A percentile compares a stretch with the other conserved stretches of the same genome.
Conservation (phyloP, 2,329 filamentous ascomycete genomes). For the Botrytis elliptica region DNA sequence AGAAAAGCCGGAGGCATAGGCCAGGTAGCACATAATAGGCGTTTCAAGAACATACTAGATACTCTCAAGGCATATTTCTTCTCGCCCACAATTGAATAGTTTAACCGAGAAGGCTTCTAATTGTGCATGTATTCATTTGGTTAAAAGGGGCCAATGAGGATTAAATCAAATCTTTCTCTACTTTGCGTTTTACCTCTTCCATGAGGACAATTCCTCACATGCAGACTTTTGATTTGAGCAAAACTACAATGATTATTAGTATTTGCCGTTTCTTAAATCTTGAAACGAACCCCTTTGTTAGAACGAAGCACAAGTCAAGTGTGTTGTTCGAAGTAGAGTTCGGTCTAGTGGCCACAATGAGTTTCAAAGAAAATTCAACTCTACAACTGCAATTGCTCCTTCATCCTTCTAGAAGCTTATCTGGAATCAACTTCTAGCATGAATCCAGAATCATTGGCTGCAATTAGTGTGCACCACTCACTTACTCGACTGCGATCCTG, state of each 20-base stretch:
- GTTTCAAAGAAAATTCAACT: not conserved
- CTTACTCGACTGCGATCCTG: not conserved
- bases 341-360: not conserved
- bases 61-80: not conserved
- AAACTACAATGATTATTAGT: not conserved
- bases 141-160: not conserved
- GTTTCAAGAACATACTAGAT: not conserved
- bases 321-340: not conserved
- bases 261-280: not conserved
- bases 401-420: not conserved
- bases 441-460: not conserved
- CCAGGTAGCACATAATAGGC: not conserved
- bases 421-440: not conserved
- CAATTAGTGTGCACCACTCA: not conserved
- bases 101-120: not conserved
- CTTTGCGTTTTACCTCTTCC: not conserved
- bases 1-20: not conserved
- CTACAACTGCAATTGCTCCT: not conserved
- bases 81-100: not conserved
- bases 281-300: not conserved
- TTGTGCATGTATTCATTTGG: not conserved
- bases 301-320: not conserved
- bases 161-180: not conserved
- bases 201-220: too few species aligned
- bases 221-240: not conserved